Evolutionary conservation across 2,329 filamentous ascomycete genomes (phyloP).

Genomic region (Ophiostoma ips): DNA sequence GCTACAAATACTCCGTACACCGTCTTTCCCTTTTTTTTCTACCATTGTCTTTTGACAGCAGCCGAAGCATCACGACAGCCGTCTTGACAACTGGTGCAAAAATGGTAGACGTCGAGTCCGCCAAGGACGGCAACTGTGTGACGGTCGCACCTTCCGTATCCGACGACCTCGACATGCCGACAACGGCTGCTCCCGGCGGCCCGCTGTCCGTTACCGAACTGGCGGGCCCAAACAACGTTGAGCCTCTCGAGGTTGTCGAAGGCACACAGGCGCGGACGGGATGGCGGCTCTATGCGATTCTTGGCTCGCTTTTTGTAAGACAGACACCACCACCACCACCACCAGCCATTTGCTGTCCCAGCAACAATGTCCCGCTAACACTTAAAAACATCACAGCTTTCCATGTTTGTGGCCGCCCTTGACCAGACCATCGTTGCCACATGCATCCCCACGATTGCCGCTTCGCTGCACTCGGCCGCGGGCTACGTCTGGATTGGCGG

Average conservation of each 20-base stretch:
- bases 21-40: too few species aligned
- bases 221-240: neutral
- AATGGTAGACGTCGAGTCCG: neutral
- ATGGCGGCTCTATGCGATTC: conserved; percentile 7
- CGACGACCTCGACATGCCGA: neutral
- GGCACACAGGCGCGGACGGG: neutral
- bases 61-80: too few species aligned
- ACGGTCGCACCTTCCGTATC: conserved; percentile 1
- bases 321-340: too few species aligned
- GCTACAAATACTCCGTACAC: too few species aligned
- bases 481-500: conserved; percentile 14
- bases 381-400: conserved; percentile 4
- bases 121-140: neutral
- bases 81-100: neutral
- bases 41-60: too few species aligned
- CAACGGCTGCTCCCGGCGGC: neutral
- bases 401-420: conserved; percentile 40
- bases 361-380: neutral
- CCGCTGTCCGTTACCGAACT: neutral
- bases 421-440: conserved; percentile 26
- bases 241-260: conserved; percentile 1
- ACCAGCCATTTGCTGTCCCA: too few species aligned
- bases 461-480: conserved; percentile 8
- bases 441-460: conserved; percentile 12
- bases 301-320: conserved; percentile 6